Conservation (phyloP, 257 asterid species). For the Phtheirospermum japonicum region DNA sequence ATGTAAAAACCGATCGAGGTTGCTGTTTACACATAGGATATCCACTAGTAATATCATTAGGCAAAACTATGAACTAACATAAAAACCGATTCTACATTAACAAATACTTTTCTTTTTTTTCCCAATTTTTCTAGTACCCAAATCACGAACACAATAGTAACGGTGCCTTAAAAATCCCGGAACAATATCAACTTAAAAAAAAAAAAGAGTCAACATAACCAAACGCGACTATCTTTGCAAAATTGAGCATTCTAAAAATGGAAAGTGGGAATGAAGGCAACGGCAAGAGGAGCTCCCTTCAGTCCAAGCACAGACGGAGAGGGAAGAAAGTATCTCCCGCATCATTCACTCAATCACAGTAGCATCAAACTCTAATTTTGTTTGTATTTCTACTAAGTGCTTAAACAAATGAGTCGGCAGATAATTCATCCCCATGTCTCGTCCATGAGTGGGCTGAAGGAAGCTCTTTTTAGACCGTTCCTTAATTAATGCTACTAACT, state of each 20-base stretch:
- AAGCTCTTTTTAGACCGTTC: constrained; percentile 71
- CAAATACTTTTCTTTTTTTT: too few relatives aligned
- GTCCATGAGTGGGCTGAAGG: constrained; percentile 94
- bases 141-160: too few relatives aligned
- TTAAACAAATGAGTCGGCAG: constrained; percentile 96
- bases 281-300: constrained; percentile 94
- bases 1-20: constrained; percentile 1
- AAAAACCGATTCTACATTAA: too few relatives aligned
- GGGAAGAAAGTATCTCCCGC: constrained; percentile 95
- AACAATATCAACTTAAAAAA: too few relatives aligned
- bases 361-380: constrained; percentile 34
- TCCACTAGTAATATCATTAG: not conserved
- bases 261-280: constrained; percentile 31
- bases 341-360: constrained; percentile 95
- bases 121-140: too few relatives aligned
- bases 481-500: constrained; percentile 23
- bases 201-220: not conserved
- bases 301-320: constrained; percentile 86
- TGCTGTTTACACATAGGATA: not conserved
- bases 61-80: not conserved
- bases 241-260: not conserved
- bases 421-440: constrained; percentile 66
- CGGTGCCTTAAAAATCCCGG: too few relatives aligned
- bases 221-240: not conserved
- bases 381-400: constrained; percentile 54